Conservation (phyloP, 2,329 filamentous ascomycete species). For the Plenodomus tracheiphilus region DNA sequence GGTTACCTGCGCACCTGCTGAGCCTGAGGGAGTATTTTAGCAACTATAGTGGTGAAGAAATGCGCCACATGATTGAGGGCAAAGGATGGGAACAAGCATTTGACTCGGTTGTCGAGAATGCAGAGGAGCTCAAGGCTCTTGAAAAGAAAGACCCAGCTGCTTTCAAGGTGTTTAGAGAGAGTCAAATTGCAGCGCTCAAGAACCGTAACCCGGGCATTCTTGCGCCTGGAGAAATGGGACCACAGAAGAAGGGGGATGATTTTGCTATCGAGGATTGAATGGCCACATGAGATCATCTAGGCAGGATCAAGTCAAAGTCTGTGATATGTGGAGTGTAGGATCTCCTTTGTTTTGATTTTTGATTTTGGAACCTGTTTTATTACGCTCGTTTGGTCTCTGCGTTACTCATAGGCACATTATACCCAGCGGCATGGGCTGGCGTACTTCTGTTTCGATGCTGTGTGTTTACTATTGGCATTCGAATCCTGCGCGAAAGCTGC, state of each 20-base stretch:
- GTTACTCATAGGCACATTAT: neutral
- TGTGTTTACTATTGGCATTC: too few species aligned
- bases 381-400: neutral
- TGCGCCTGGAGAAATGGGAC: conserved; percentile 11
- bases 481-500: too few species aligned
- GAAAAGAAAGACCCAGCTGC: conserved; percentile 44
- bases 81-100: conserved; percentile 66
- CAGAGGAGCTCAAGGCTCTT: conserved; percentile 67
- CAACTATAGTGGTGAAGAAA: conserved; percentile 63
- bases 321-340: neutral
- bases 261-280: conserved; percentile 11
- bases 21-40: conserved; percentile 67
- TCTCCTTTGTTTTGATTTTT: neutral
- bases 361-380: neutral
- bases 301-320: neutral
- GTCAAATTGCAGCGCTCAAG: conserved; percentile 44
- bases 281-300: too few species aligned
- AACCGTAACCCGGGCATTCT: conserved; percentile 35
- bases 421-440: neutral
- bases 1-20: conserved; percentile 48
- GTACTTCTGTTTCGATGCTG: neutral
- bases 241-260: conserved; percentile 5
- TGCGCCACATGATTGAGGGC: conserved; percentile 57
- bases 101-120: conserved; percentile 65
- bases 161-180: conserved; percentile 38